phyloP scores from a whole-genome alignment of 176 grass and related monocot species.

The Hyparrhenia diplandra region DNA sequence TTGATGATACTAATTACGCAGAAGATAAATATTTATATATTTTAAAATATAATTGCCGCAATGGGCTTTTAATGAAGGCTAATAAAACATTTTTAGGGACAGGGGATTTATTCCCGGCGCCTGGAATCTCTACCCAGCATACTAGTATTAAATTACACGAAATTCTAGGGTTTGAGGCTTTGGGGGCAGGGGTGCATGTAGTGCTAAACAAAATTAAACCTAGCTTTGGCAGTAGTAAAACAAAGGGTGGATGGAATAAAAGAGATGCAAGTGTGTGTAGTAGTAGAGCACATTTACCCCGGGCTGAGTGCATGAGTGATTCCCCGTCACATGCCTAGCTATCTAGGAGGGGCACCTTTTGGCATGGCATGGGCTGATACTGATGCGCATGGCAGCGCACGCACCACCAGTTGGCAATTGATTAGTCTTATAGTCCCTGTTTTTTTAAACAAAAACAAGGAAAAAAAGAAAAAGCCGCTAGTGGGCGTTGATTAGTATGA shows the following conservation, averaged over 20 bases:
- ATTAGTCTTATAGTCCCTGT: background rate
- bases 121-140: background rate
- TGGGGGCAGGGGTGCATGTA: too few relatives aligned
- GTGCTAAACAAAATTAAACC: background rate
- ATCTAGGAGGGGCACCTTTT: background rate
- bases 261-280: conserved; percentile 20
- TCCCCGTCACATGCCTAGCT: conserved; percentile 34
- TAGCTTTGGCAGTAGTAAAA: background rate
- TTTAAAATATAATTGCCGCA: too few relatives aligned
- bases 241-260: background rate
- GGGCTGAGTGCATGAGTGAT: conserved; percentile 27
- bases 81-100: too few relatives aligned
- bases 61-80: too few relatives aligned
- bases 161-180: background rate
- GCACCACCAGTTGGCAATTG: background rate
- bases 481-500: conserved; percentile 5
- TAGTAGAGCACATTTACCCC: background rate
- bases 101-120: background rate
- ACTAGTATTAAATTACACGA: background rate
- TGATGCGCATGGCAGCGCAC: conserved; percentile 28
- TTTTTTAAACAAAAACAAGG: background rate
- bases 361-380: conserved; percentile 4
- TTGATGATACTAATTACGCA: too few relatives aligned
- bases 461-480: background rate
- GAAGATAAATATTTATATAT: too few relatives aligned